Base-by-base conservation (phyloP, 345 rosid genomes). In the Fremontodendron californicum region DNA sequence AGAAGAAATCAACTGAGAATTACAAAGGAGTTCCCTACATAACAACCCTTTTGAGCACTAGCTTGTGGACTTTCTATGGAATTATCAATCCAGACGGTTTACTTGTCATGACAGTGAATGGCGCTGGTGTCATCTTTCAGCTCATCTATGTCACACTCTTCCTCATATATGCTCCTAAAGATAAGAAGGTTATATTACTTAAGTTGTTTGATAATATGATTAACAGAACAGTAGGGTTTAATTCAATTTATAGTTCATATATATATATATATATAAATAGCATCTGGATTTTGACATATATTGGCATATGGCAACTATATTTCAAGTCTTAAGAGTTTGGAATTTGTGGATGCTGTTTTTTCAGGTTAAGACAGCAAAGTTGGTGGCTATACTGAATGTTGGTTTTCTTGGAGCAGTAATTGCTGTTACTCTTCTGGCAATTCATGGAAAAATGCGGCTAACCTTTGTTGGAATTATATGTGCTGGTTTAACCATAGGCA, bases 31-130 rank as follows among this genome's bases (percentile, higher is more conserved):
- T 61, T 69, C 90, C 94, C 0, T 90, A 90, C 57, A 82, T 88
- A 55, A 87, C 90, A 2, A 88, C 94, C 5, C 83, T 90, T 25
- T 18, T 88, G 73, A 83, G 89, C 85, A 86, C 94, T 2, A 85
- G 89, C 35, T 75, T 88, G 65, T 88, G 94, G 94, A 85, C 85
- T 65, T 87, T 90, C 81, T 88, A 90, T 68, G 94, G 94, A 61
- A 46, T 88, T 31, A 68, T 90, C 9, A 87, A 87, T 71, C 89
- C 94, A 0, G 86, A 79, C 0, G 90, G 90, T 18, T 76, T 88
- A 19, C 89, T 90, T 29, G 73, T 88, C 4, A 33, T 80, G 15
- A 88, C 94, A 0, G 88, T 88, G 5, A 90, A 88, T 54, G 87
- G 87, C 0, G 85, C 86, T 0, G 94, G 94, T 11, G 80, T 82